Evolutionary conservation across 1,139 yeast species (phyloP).

Genomic region (Saccharomyces pastorianus): DNA sequence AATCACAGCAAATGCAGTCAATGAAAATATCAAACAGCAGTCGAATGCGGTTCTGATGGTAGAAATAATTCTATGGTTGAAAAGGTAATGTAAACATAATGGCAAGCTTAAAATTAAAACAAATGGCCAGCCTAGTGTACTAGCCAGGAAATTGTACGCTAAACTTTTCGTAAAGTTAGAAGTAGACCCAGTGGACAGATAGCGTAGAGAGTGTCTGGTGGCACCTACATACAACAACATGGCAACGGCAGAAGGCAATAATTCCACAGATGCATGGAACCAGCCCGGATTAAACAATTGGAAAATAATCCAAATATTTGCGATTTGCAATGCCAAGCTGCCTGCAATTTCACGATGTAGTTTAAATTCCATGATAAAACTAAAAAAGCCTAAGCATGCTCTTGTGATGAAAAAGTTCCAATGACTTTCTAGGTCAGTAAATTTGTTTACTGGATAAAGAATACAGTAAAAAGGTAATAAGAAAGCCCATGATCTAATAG

Average conservation of each 20-base stretch:
- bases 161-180: slow-evolving; percentile 30
- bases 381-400: slow-evolving; percentile 41
- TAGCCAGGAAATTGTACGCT: slow-evolving; percentile 52
- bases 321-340: slow-evolving; percentile 31
- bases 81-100: slow-evolving; percentile 34
- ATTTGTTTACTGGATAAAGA: slow-evolving; percentile 35
- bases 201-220: slow-evolving; percentile 29
- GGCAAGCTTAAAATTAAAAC: slow-evolving; percentile 60
- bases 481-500: slow-evolving; percentile 81
- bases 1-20: slow-evolving; percentile 33
- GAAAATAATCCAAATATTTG: slow-evolving; percentile 33
- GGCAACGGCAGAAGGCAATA: slow-evolving; percentile 81
- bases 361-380: slow-evolving; percentile 34
- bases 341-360: slow-evolving; percentile 21
- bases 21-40: slow-evolving; percentile 28
- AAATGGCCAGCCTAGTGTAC: slow-evolving; percentile 89
- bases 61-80: slow-evolving; percentile 23
- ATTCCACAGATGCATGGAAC: slow-evolving; percentile 81
- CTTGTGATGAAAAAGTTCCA: slow-evolving; percentile 48
- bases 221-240: slow-evolving; percentile 59
- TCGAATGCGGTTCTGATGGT: slow-evolving; percentile 30
- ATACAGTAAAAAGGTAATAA: slow-evolving; percentile 45
- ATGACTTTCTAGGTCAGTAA: slow-evolving; percentile 17
- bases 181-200: slow-evolving; percentile 21
- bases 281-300: slow-evolving; percentile 36